Evolutionary conservation across 768 basidiomycete genomes (phyloP).

Genomic region (Calvatia gigantea): DNA sequence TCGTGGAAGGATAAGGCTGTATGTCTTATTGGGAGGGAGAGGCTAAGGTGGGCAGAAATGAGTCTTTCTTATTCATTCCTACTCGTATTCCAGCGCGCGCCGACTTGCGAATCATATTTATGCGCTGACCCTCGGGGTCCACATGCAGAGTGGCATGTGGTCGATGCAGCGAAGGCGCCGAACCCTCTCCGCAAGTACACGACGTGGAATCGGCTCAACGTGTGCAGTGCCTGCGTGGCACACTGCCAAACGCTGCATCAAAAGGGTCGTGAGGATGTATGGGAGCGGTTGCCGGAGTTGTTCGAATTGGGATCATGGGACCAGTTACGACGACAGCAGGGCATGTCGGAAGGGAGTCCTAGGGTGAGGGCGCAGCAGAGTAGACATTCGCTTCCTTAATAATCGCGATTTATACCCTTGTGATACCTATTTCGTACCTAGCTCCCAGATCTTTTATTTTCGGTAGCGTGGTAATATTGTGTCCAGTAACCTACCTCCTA

Average conservation of each 20-base stretch:
- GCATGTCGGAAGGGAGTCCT: slow-evolving; percentile 8
- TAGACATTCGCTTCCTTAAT: slow-evolving; percentile 6
- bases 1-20: slow-evolving; percentile 37
- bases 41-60: slow-evolving; percentile 38
- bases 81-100: slow-evolving; percentile 32
- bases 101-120: slow-evolving; percentile 25
- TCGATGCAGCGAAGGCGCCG: slow-evolving; percentile 32
- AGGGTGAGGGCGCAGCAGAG: background rate
- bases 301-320: slow-evolving; percentile 39
- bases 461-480: background rate
- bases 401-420: background rate
- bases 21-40: slow-evolving; percentile 37
- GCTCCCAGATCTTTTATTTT: background rate
- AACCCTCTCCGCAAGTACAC: slow-evolving; percentile 32
- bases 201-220: slow-evolving; percentile 31
- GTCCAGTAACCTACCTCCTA: too few relatives aligned
- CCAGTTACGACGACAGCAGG: slow-evolving; percentile 26
- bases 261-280: slow-evolving; percentile 32
- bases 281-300: slow-evolving; percentile 34
- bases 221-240: slow-evolving; percentile 30
- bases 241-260: slow-evolving; percentile 29
- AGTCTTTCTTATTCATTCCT: slow-evolving; percentile 39
- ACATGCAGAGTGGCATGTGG: slow-evolving; percentile 40
- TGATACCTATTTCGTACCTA: background rate
- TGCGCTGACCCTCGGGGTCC: slow-evolving; percentile 35